Base-by-base conservation (phyloP, 805 yeast genomes). In the Barnettozyma sucrosica region DNA sequence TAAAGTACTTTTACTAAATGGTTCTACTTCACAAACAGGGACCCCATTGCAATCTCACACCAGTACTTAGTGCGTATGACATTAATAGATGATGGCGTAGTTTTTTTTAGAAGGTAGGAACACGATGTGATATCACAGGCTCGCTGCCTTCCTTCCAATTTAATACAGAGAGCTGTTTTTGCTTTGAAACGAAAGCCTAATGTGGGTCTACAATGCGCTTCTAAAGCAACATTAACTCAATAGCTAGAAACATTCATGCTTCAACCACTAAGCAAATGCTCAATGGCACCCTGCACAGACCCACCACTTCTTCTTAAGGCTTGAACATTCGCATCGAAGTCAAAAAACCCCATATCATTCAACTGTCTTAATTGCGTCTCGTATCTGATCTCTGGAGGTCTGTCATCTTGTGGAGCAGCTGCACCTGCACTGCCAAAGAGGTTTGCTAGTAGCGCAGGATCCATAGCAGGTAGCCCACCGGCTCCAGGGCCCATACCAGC, bases 251-350 rank as follows among this genome's bases (percentile, higher is more conserved):
- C 21, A 2, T 3, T 9, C 8, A 7, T 11, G 13, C 7, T 21
- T 37, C 51, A 43, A 24, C 85, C 86, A 51, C 76, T 84, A 49
- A 90, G 74, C 57, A 90, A 70, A 46, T 88, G 86, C 66, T 92
- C 97, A 44, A 92, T 74, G 10, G 99, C 99, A 41, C 97, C 97
- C 69, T 92, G 97, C 23, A 92, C 97, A 53, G 90, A 87, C 8
- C 99, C 99, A 30, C 99, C 99, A 47, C 92, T 81, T 68, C 98
- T 81, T 70, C 97, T 81, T 58, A 93, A 75, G 2, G 98, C 98
- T 25, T 81, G 82, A 21, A 93, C 89, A 62, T 93, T 93, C 56
- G 87, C 77, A 56, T 92, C 98, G 63, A 92, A 92, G 56, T 92
- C 97, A 55, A 79, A 80, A 70, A 92, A 92, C 7, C 93, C 93